These are phyloP conservation scores for Gossypium stocksii DNA, from an alignment of 345 rosid genomes.

Conservation along the genomic window DNA sequence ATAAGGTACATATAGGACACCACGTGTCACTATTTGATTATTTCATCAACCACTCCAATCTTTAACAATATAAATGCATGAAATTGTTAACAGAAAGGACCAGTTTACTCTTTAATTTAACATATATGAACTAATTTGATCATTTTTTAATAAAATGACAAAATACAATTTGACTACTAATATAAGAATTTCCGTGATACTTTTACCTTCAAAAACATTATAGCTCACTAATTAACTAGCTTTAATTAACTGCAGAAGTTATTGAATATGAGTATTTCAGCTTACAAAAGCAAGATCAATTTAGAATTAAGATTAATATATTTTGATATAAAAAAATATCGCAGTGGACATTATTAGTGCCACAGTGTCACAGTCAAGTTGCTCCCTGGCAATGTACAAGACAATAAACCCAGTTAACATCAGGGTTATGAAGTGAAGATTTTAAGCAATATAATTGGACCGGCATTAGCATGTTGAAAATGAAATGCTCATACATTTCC, in stretches of 20 bases:
- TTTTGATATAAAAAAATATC: background rate
- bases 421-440: background rate
- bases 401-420: background rate
- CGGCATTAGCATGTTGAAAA: conserved; percentile 1
- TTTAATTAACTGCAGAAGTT: too few relatives aligned
- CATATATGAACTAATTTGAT: too few relatives aligned
- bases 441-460: conserved; percentile 9
- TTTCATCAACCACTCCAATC: fast-evolving
- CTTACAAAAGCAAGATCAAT: background rate
- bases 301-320: background rate
- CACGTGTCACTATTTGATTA: too few relatives aligned
- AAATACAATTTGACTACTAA: too few relatives aligned
- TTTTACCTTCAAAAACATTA: too few relatives aligned
- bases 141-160: fast-evolving
- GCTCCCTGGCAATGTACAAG: background rate
- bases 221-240: too few relatives aligned
- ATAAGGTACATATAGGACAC: too few relatives aligned
- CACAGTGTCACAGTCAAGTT: background rate
- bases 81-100: too few relatives aligned
- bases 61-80: too few relatives aligned
- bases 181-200: fast-evolving
- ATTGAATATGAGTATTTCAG: background rate
- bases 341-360: background rate
- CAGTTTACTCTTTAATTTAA: too few relatives aligned
- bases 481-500: background rate